Conservation (phyloP, 768 basidiomycete genomes). For the Boletus pseudopeckii region DNA sequence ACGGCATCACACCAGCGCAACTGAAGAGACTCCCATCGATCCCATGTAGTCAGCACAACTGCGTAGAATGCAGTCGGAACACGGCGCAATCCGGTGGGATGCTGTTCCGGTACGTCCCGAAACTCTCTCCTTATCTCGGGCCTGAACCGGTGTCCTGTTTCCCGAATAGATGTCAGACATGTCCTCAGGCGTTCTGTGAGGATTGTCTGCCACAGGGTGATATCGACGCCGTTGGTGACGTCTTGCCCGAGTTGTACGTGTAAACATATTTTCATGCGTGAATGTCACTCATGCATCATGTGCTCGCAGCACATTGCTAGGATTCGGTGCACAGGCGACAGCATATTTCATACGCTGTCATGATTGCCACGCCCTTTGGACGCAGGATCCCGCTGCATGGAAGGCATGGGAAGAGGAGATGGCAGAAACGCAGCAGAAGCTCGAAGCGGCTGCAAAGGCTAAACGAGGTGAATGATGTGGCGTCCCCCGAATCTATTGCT, state of each 20-base stretch:
- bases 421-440: slow-evolving; percentile 33
- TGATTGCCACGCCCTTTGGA: slow-evolving; percentile 42
- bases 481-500: neutral
- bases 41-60: slow-evolving; percentile 50
- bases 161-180: slow-evolving; percentile 50
- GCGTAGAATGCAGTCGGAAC: slow-evolving; percentile 41
- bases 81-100: slow-evolving; percentile 52
- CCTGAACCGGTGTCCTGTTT: neutral
- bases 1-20: slow-evolving; percentile 35
- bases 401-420: slow-evolving; percentile 45
- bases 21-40: slow-evolving; percentile 25
- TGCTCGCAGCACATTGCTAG: slow-evolving; percentile 37
- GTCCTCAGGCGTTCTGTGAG: slow-evolving; percentile 57
- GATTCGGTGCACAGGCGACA: slow-evolving; percentile 33
- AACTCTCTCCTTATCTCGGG: neutral
- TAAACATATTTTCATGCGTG: neutral
- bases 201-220: slow-evolving; percentile 54
- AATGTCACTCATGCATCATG: slow-evolving; percentile 9
- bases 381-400: slow-evolving; percentile 35
- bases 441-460: slow-evolving; percentile 18
- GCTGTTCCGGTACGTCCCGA: slow-evolving; percentile 46
- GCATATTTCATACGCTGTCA: slow-evolving; percentile 52
- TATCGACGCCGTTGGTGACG: slow-evolving; percentile 50
- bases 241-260: slow-evolving; percentile 55
- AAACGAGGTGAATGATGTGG: neutral